These are phyloP conservation scores for Rhizopus arrhizus DNA, from an alignment of 371 early-diverging fungal genomes.

Conservation along the genomic window DNA sequence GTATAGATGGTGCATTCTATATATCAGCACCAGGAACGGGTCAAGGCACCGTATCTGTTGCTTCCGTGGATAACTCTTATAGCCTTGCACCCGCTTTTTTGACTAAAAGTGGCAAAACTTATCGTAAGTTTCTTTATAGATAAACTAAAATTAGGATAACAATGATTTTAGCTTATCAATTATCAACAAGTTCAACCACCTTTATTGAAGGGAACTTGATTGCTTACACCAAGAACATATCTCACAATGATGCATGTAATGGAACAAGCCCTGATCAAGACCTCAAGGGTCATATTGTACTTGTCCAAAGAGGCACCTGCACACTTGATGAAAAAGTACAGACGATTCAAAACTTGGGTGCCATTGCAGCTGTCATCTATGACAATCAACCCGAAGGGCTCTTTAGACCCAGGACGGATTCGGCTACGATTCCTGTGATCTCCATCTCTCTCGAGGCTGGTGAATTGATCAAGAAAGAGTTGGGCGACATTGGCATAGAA, in stretches of 20 bases:
- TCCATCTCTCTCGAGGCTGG: background rate
- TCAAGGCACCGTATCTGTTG: conserved; percentile 55
- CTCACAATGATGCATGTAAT: conserved; percentile 28
- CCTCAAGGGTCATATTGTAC: conserved; percentile 36
- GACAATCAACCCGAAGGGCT: conserved; percentile 22
- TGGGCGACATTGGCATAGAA: background rate
- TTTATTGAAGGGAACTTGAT: conserved; percentile 36
- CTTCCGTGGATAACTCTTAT: conserved; percentile 57
- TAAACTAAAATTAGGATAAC: background rate
- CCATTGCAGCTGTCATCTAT: conserved; percentile 58
- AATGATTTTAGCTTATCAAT: conserved; percentile 20
- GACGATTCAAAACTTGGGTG: conserved; percentile 43
- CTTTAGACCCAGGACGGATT: conserved; percentile 14
- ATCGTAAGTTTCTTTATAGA: background rate
- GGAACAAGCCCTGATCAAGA: conserved; percentile 25
- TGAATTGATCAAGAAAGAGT: background rate
- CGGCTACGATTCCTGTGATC: conserved; percentile 31
- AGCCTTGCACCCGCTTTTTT: conserved; percentile 14
- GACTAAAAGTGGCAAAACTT: background rate
- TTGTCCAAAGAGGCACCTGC: conserved; percentile 57
- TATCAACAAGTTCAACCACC: conserved; percentile 26
- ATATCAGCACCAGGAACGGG: conserved; percentile 54
- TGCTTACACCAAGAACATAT: conserved; percentile 12
- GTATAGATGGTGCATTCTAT: conserved; percentile 49
- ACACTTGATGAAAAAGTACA: conserved; percentile 51